Conservation (phyloP, 495 filamentous ascomycete genomes). For the Penicillium ucsense region DNA sequence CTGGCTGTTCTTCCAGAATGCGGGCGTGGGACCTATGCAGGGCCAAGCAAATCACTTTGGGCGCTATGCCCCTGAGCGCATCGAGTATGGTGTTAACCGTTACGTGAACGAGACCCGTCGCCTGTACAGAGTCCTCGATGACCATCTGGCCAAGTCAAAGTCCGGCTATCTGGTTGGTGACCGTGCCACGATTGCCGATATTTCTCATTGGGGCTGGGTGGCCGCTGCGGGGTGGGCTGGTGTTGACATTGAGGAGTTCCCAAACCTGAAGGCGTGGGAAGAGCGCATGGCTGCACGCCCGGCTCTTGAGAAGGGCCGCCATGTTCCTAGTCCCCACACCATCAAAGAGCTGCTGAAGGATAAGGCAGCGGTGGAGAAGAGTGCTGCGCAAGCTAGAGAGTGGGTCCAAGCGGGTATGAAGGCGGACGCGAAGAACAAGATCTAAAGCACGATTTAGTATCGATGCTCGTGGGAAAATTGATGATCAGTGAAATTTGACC, state of each 20-base stretch:
- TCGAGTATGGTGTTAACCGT: conserved; percentile 74
- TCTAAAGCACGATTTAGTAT: neutral
- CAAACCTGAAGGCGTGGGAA: conserved; percentile 66
- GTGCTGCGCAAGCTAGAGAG: conserved; percentile 31
- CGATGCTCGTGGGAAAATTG: too few species aligned
- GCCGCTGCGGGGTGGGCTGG: conserved; percentile 56
- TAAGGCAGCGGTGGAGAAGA: conserved; percentile 45
- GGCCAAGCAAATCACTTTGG: conserved; percentile 86
- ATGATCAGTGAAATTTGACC: too few species aligned
- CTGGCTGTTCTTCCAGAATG: conserved; percentile 68
- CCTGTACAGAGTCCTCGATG: conserved; percentile 71
- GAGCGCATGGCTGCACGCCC: conserved; percentile 54
- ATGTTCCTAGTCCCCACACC: conserved; percentile 64
- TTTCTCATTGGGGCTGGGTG: conserved; percentile 74
- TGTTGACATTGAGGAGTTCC: conserved; percentile 69
- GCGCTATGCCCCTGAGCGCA: conserved; percentile 79
- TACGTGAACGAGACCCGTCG: conserved; percentile 76
- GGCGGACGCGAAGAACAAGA: conserved; percentile 41
- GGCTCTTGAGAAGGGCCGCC: conserved; percentile 64
- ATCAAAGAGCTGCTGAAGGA: conserved; percentile 49
- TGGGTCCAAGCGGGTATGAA: conserved; percentile 62
- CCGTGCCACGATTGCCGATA: conserved; percentile 74
- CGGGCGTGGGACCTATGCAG: conserved; percentile 87
- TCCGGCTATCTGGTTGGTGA: conserved; percentile 73
- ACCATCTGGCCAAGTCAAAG: conserved; percentile 52